Conservation (phyloP, 371 early-diverging fungal species). For the Mortierella sp. region DNA sequence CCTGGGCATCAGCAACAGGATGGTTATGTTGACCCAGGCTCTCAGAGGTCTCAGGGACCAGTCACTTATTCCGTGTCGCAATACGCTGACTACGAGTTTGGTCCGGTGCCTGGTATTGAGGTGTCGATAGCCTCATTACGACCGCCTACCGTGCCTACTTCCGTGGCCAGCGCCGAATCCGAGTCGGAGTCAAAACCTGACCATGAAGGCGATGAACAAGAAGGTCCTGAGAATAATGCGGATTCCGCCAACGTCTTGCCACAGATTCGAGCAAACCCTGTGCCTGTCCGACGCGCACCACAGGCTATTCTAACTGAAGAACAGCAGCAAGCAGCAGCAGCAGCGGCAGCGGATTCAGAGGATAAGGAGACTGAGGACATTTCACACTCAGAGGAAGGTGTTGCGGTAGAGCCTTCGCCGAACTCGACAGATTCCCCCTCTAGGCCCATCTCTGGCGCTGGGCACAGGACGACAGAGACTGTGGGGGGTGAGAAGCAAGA, state of each 20-base stretch:
- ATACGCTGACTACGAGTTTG: slow-evolving; percentile 25
- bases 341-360: not conserved
- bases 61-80: slow-evolving; percentile 25
- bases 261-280: slow-evolving; percentile 48
- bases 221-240: slow-evolving; percentile 16
- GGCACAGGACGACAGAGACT: not conserved
- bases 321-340: slow-evolving; percentile 15
- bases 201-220: too few relatives aligned
- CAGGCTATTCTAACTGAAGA: slow-evolving; percentile 42
- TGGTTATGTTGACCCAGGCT: slow-evolving; percentile 18
- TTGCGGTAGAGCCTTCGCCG: too few relatives aligned
- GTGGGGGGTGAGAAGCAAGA: not conserved
- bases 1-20: slow-evolving; percentile 11
- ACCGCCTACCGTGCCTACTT: not conserved
- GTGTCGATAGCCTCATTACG: not conserved
- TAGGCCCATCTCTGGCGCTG: not conserved
- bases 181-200: too few relatives aligned
- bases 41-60: slow-evolving; percentile 13
- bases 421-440: too few relatives aligned
- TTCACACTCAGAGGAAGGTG: too few relatives aligned
- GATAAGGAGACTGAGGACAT: not conserved
- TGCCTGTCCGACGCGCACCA: slow-evolving; percentile 27
- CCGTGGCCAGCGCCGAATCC: too few relatives aligned
- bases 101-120: slow-evolving; percentile 1
- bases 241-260: slow-evolving; percentile 23